These are phyloP conservation scores for Plasmopara viticola DNA, from an alignment of 352 stramenopile species.

Conservation along the genomic window DNA sequence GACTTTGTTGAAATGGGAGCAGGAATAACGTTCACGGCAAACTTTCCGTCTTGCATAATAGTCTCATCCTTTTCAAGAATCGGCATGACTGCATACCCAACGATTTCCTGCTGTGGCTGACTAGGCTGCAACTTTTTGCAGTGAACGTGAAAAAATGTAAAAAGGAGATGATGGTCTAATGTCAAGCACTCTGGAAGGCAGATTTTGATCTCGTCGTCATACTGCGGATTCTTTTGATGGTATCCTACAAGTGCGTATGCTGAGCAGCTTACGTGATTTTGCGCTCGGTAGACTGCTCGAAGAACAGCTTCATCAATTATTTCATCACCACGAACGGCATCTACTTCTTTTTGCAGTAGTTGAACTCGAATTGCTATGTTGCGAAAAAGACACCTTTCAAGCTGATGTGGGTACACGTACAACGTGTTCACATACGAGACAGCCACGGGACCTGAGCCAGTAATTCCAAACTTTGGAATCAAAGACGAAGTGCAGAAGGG, in stretches of 20 bases:
- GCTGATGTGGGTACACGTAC: conserved; percentile 58
- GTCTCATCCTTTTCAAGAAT: conserved; percentile 44
- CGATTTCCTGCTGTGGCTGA: conserved; percentile 59
- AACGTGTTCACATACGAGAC: conserved; percentile 50
- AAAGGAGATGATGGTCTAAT: conserved; percentile 45
- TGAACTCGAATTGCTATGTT: conserved; percentile 67
- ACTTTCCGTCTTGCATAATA: conserved; percentile 41
- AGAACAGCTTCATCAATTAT: conserved; percentile 31
- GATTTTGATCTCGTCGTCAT: conserved; percentile 72
- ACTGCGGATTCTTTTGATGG: conserved; percentile 70
- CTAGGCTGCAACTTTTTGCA: conserved; percentile 65
- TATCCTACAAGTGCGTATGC: conserved; percentile 60
- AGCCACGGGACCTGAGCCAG: conserved; percentile 46
- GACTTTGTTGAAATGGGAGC: conserved; percentile 18
- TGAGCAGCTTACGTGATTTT: conserved; percentile 22
- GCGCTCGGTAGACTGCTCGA: conserved; percentile 28
- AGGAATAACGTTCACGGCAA: conserved; percentile 32
- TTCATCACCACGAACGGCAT: conserved; percentile 36
- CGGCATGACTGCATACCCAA: conserved; percentile 48
- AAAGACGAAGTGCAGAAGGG: conserved; percentile 45
- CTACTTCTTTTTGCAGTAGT: conserved; percentile 42
- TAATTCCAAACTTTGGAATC: conserved; percentile 30
- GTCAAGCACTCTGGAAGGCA: conserved; percentile 49
- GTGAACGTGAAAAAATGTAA: conserved; percentile 78
- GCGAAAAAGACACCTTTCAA: conserved; percentile 62